phyloP scores from a whole-genome alignment of 75 land plant species.

The Pseudotsuga menziesii region DNA sequence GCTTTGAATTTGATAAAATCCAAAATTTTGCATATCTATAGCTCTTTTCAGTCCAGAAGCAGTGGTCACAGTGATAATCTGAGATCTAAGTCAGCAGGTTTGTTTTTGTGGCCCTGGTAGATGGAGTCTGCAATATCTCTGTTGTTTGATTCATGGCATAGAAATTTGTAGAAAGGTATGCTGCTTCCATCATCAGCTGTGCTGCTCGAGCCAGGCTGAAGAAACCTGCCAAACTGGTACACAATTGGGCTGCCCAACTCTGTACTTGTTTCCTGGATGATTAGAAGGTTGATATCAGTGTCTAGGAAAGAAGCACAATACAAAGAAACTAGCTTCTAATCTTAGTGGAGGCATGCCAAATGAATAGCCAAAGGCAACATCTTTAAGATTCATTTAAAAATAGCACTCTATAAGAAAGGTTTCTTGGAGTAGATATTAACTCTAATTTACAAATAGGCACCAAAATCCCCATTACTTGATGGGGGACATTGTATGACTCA shows the following conservation, averaged over 20 bases:
- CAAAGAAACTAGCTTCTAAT: not conserved
- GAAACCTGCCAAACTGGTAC: constrained; percentile 2
- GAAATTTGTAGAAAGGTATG: constrained; percentile 1
- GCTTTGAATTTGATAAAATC: no score
- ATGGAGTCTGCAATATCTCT: not conserved
- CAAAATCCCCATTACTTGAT: not conserved
- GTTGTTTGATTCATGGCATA: constrained; percentile 8
- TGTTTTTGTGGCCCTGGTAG: not conserved
- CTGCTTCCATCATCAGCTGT: not conserved
- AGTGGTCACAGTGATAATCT: constrained; percentile 2
- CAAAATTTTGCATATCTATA: no score
- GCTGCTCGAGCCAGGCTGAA: constrained; percentile 3
- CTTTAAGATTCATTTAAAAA: not conserved
- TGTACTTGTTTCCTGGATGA: constrained; percentile 4
- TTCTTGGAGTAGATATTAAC: not conserved
- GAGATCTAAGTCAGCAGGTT: constrained; percentile 9
- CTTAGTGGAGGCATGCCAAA: not conserved
- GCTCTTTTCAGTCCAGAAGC: no score
- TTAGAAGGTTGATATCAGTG: not conserved
- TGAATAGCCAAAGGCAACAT: not conserved
- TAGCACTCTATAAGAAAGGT: not conserved
- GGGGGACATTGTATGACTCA: not conserved
- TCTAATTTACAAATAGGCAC: not conserved
- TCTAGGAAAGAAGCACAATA: not conserved
- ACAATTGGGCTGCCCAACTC: not conserved